phyloP scores from a whole-genome alignment of 208 protist species.

The Porcisia hertigi region DNA sequence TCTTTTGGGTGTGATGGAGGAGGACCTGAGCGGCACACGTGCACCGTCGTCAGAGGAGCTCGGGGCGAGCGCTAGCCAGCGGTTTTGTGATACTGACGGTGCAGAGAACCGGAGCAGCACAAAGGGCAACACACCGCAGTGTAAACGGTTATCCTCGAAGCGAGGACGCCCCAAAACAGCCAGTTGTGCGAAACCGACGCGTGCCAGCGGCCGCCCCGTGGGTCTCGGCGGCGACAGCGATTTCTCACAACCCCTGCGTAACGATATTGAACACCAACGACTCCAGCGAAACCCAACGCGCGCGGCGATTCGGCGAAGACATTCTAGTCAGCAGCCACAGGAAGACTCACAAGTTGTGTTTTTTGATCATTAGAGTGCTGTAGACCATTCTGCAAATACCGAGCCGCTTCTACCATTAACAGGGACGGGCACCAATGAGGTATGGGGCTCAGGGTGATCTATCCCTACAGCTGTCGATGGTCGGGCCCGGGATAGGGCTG shows the following conservation, averaged over 20 bases:
- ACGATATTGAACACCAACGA: too few relatives aligned
- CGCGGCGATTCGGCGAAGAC: conserved; percentile 33
- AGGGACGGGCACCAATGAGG: too few relatives aligned
- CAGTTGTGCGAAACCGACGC: background rate
- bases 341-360: conserved; percentile 86
- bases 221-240: background rate
- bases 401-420: too few relatives aligned
- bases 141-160: background rate
- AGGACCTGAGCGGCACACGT: conserved; percentile 13
- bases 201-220: background rate
- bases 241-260: background rate
- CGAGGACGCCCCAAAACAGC: background rate
- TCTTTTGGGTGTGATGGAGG: conserved; percentile 11
- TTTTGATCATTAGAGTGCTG: conserved; percentile 53
- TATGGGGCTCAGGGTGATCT: too few relatives aligned
- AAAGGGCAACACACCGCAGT: background rate
- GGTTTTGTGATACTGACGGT: too few relatives aligned
- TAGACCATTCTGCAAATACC: too few relatives aligned
- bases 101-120: background rate
- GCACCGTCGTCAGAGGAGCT: background rate
- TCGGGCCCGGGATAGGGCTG: too few relatives aligned
- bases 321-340: background rate
- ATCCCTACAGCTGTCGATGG: too few relatives aligned
- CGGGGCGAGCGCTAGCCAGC: background rate
- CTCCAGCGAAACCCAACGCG: conserved; percentile 5